A percentile compares a stretch with the other conserved stretches of the same genome.
These are phyloP conservation scores for Pythium scleroteichum DNA, from an alignment of 352 stramenopile genomes.

Conservation along the genomic window DNA sequence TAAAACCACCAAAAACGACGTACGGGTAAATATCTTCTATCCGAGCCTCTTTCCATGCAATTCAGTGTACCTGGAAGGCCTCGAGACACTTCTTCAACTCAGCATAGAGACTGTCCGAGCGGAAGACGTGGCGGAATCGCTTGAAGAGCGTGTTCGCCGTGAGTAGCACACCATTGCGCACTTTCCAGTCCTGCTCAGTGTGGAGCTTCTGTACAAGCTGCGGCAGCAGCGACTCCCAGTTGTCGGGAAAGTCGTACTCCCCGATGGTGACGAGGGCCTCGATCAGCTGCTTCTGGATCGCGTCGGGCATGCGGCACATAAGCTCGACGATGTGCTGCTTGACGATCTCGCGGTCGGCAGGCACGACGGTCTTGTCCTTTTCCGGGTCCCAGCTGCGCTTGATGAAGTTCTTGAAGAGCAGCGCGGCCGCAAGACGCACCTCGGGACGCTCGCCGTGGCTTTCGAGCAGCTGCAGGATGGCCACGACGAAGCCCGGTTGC, in stretches of 20 bases:
- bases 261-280: constrained; percentile 97
- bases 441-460: constrained; percentile 55
- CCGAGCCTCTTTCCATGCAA: no score
- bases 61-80: constrained; percentile 65
- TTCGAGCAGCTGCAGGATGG: constrained; percentile 76
- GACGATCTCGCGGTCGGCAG: constrained; percentile 91
- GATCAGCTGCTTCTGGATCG: constrained; percentile 94
- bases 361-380: constrained; percentile 69
- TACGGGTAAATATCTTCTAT: background rate
- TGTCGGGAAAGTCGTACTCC: constrained; percentile 95
- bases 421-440: constrained; percentile 67
- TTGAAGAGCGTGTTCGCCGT: constrained; percentile 99
- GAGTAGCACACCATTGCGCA: constrained; percentile 96
- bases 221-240: constrained; percentile 95
- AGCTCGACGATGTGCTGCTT: constrained; percentile 99
- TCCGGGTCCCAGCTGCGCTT: constrained; percentile 96
- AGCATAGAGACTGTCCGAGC: constrained; percentile 93
- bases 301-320: constrained; percentile 95
- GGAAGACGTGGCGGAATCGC: constrained; percentile 94
- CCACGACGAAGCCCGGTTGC: constrained; percentile 72
- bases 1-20: background rate
- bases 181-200: constrained; percentile 84
- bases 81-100: constrained; percentile 97
- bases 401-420: constrained; percentile 98
- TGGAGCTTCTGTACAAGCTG: constrained; percentile 94